Evolutionary conservation across 306 rosid species (phyloP).

Genomic region (Pyrus bretschneideri): DNA sequence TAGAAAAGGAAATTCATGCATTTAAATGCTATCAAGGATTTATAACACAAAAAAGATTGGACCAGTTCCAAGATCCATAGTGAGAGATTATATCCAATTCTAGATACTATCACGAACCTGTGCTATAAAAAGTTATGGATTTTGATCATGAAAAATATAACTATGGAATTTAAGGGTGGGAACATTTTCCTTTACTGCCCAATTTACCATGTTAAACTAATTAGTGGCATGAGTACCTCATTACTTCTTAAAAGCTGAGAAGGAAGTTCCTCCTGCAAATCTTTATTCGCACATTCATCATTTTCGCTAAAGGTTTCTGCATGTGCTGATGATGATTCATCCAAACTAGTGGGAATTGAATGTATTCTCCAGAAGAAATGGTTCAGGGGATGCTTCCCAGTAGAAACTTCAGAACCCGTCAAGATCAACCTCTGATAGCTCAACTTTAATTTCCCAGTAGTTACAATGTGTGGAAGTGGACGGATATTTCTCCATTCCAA

Average conservation of each 20-base stretch:
- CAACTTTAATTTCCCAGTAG: slow-evolving; percentile 7
- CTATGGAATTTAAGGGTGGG: not conserved
- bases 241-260: slow-evolving; percentile 33
- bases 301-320: slow-evolving; percentile 16
- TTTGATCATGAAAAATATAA: not conserved
- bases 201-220: not conserved
- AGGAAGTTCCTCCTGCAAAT: slow-evolving; percentile 23
- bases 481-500: slow-evolving; percentile 15
- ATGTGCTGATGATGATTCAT: slow-evolving; percentile 26
- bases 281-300: slow-evolving; percentile 5
- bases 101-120: not conserved
- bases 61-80: not conserved
- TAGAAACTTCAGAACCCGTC: slow-evolving; percentile 13
- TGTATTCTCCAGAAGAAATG: slow-evolving; percentile 13
- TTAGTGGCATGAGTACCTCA: slow-evolving; percentile 20
- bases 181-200: not conserved
- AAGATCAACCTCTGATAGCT: slow-evolving; percentile 23
- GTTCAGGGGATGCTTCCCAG: slow-evolving; percentile 2
- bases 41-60: not conserved
- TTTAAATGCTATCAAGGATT: not conserved
- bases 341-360: slow-evolving; percentile 18
- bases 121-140: not conserved
- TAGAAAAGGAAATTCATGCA: not conserved
- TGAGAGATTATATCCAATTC: not conserved
- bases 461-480: slow-evolving; percentile 9